These are phyloP conservation scores for Psilocybe sp. DNA, from an alignment of 768 basidiomycete species.

Conservation along the genomic window DNA sequence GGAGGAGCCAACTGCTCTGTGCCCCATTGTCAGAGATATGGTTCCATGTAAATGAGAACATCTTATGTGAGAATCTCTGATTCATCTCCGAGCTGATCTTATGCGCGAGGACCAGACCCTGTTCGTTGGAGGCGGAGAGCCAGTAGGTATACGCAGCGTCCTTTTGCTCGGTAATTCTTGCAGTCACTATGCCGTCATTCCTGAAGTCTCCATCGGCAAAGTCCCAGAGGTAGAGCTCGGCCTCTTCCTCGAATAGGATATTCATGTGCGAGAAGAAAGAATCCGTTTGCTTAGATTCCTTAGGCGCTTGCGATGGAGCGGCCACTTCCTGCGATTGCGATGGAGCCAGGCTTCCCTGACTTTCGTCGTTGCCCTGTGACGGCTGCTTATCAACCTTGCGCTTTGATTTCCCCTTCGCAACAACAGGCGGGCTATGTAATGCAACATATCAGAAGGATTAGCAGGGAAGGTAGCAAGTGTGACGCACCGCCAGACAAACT, in stretches of 20 bases:
- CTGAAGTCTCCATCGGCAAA: slow-evolving; percentile 44
- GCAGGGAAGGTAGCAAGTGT: background rate
- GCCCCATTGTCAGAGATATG: slow-evolving; percentile 50
- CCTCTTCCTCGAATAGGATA: slow-evolving; percentile 39
- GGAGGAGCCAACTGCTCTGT: slow-evolving; percentile 80
- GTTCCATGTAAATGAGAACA: slow-evolving; percentile 87
- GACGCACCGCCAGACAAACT: slow-evolving; percentile 81
- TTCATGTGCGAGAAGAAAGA: slow-evolving; percentile 24
- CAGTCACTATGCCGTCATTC: slow-evolving; percentile 51
- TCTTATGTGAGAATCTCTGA: slow-evolving; percentile 58
- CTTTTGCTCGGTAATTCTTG: slow-evolving; percentile 48
- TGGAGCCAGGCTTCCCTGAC: too few species aligned
- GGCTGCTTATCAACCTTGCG: slow-evolving; percentile 27
- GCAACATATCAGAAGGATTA: background rate
- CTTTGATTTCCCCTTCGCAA: slow-evolving; percentile 24
- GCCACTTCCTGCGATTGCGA: background rate
- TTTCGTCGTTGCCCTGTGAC: background rate
- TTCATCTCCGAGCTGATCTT: slow-evolving; percentile 67
- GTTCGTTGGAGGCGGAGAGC: slow-evolving; percentile 51
- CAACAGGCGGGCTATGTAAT: slow-evolving; percentile 32
- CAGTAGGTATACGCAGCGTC: slow-evolving; percentile 52
- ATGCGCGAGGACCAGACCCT: slow-evolving; percentile 57
- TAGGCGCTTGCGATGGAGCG: slow-evolving; percentile 1
- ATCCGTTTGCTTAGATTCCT: slow-evolving; percentile 5
- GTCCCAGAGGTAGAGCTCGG: slow-evolving; percentile 66